Evolutionary conservation across 352 stramenopile species (phyloP), one percentile per base, ranked within the genome.

Genomic region (Globisporangium middletonii): DNA sequence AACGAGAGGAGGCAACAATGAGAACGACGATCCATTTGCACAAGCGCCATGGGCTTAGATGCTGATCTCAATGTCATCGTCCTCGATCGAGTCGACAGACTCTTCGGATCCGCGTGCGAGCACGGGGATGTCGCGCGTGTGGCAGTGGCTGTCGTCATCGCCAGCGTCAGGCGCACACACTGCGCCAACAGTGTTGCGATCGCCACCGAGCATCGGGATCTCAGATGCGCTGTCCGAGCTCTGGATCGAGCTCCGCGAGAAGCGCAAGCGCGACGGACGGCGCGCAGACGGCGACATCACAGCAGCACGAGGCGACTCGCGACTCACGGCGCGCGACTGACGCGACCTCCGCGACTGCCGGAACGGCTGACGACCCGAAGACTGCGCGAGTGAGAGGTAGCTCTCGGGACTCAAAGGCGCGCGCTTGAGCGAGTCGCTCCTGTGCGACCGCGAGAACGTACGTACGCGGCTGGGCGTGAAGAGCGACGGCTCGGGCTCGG

Each of bases 21-120:
- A 48, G 13, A 13, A 42, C 37, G 13, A 42, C 37, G 13, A 23
- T 23, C 23, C 23, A 23, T 23, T 23, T 23, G 23, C 23, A 35
- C 30, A 35, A 35, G 30, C 30, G 30, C 30, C 23, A 23, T 23
- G 23, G 7, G 30, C 43, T 38, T 63, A 63, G 42, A 63, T 63
- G 58, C 57, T 63, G 35, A 63, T 63, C 50, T 63, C 57, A 16
- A 63, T 45, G 50, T 65, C 53, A 9, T 65, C 59, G 52, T 65
- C 59, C 41, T 65, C 59, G 27, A 60, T 44, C 38, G 59, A 65
- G 30, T 59, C 59, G 48, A 60, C 59, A 8, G 59, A 65, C 35
- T 60, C 59, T 30, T 65, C 53, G 0, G 59, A 65, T 2, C 53
- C 53, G 28, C 59, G 52, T 18, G 52, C 52, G n/a, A 65, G 59